Base-by-base conservation (phyloP, 768 basidiomycete genomes). In the Auricularia sp. region DNA sequence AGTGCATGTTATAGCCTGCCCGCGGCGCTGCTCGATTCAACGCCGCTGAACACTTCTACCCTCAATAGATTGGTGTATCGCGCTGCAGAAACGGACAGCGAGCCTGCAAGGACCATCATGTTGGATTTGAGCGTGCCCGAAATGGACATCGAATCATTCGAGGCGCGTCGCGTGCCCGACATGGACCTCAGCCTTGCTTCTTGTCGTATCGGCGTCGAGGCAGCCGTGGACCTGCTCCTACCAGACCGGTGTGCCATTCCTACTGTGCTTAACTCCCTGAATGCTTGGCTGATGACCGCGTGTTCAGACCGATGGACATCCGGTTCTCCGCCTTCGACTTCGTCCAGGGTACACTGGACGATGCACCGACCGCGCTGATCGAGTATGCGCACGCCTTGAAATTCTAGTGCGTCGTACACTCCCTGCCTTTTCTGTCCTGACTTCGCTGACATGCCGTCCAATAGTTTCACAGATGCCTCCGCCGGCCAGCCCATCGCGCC, bases 301-400 rank as follows among this genome's bases (percentile, higher is more conserved):
- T 0, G 2, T 29, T 29, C 65, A 87, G 85, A 29, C 79, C 83
- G 12, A 78, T 85, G 77, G 87, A 88, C 69, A 68, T 87, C 39
- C 83, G 79, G 36, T 74, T 88, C 62, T 75, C 78, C 35, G 69
- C 78, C 29, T 75, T 77, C 36, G 74, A 78, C 61, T 72, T 71
- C 54, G 67, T 65, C n/a, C 33, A 65, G 4, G 61, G 82, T 16
- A 23, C 70, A 1, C 65, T 66, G 12, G 65, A 68, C 34, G 68
- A 73, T n/a, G 76, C 77, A 67, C 85, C 85, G 51, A 43, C 66
- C 14, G 74, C 70, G 44, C 68, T 88, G 63, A 71, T 70, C 64
- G 67, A 73, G 34, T 86, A 87, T 65, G 65, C 74, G 1, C 51
- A 69, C 1, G 69, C 74, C 59, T 72, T 86, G 33, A 69, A 72